Percentiles rank a stretch among this genome's conserved stretches.
Evolutionary conservation across 805 yeast species (phyloP).

Genomic region (Starmera amethionina): DNA sequence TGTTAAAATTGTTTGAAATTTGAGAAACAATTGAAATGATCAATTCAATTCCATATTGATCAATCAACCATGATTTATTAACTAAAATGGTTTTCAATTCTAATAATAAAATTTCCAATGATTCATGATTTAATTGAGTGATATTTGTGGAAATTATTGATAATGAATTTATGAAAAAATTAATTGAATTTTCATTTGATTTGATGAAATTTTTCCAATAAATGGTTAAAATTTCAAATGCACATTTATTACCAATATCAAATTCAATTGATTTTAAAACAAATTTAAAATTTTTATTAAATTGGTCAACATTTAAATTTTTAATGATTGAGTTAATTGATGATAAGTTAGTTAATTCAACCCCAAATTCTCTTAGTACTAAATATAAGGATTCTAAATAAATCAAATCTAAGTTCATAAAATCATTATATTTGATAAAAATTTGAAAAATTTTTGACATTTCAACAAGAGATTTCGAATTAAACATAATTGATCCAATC

Average conservation of each 20-base stretch:
- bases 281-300: conserved; percentile 11
- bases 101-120: neutral
- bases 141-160: conserved; percentile 6
- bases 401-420: no score
- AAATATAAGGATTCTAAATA: conserved; percentile 25
- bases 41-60: conserved; percentile 59
- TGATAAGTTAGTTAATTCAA: conserved; percentile 6
- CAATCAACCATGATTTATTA: conserved; percentile 45
- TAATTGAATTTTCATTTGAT: neutral
- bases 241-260: conserved; percentile 3
- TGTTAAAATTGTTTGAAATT: conserved; percentile 6
- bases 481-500: no score
- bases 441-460: no score
- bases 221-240: conserved; percentile 14
- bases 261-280: conserved; percentile 12
- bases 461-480: no score
- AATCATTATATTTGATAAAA: no score
- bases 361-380: conserved; percentile 19
- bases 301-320: conserved; percentile 1
- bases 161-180: conserved; percentile 8
- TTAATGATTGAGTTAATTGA: conserved; percentile 15
- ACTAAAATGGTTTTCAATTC: conserved; percentile 33
- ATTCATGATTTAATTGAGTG: neutral
- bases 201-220: conserved; percentile 7
- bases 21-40: conserved; percentile 31